These are phyloP conservation scores for Cercospora nicotianae DNA, from an alignment of 2,329 filamentous ascomycete species.

Conservation along the genomic window DNA sequence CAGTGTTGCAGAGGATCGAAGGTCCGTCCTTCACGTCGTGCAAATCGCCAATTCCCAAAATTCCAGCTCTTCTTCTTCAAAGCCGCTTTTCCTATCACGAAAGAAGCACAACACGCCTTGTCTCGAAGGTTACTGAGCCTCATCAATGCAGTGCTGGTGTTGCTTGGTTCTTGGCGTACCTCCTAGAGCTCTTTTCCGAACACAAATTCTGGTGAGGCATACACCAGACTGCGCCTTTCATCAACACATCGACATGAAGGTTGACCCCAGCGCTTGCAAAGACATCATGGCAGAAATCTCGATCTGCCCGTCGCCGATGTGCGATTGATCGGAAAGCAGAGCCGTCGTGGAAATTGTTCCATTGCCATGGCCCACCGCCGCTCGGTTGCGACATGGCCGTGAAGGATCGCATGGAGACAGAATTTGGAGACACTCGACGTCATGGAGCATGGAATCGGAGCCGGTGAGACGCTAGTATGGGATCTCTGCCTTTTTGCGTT, in stretches of 20 bases:
- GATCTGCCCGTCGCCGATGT: not conserved
- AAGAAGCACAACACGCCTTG: not conserved
- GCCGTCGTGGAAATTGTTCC: not conserved
- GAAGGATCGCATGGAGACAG: slow-evolving; percentile 7
- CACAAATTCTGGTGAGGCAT: not conserved
- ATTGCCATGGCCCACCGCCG: not conserved
- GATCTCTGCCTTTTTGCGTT: not conserved
- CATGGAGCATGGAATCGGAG: slow-evolving; percentile 6
- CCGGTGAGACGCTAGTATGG: not conserved
- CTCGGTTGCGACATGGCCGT: not conserved
- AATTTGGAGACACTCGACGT: not conserved
- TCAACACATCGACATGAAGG: not conserved
- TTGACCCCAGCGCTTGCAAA: not conserved
- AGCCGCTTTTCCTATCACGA: not conserved
- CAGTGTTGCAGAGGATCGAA: not conserved
- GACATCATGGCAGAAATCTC: not conserved
- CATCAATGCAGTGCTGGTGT: not conserved
- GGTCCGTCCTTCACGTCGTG: not conserved
- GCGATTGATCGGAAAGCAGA: not conserved
- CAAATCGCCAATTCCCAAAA: not conserved
- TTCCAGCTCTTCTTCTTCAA: not conserved
- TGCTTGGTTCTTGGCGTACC: not conserved
- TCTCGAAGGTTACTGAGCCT: not conserved
- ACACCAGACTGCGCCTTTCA: not conserved
- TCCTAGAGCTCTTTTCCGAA: not conserved